phyloP scores from a whole-genome alignment of 176 grass and related monocot genomes.

The sorghum (Sorghum bicolor) region Sorghum_bicolor_NCBIv3 NC_012872.2:12241501-12242000 shows the following conservation, averaged over 20 bases:
- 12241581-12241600: not conserved
- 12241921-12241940: too few species aligned
- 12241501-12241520: conserved; percentile 34
- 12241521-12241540: conserved; percentile 1
- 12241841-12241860: too few species aligned
- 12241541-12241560: conserved; percentile 5
- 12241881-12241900: too few species aligned
- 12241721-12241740: not conserved
- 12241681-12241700: not conserved
- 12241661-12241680: not conserved
- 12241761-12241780: not conserved
- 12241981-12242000: too few species aligned
- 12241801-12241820: too few species aligned
- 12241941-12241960: too few species aligned
- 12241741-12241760: not conserved
- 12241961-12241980: too few species aligned
- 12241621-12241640: not conserved
- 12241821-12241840: too few species aligned
- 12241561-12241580: not conserved
- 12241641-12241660: not conserved
- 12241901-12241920: too few species aligned
- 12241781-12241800: too few species aligned
- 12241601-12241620: not conserved
- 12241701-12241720: not conserved
- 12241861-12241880: too few species aligned